These are phyloP conservation scores for Sicyos baderoa DNA, from an alignment of 306 rosid species.

Conservation along the genomic window DNA sequence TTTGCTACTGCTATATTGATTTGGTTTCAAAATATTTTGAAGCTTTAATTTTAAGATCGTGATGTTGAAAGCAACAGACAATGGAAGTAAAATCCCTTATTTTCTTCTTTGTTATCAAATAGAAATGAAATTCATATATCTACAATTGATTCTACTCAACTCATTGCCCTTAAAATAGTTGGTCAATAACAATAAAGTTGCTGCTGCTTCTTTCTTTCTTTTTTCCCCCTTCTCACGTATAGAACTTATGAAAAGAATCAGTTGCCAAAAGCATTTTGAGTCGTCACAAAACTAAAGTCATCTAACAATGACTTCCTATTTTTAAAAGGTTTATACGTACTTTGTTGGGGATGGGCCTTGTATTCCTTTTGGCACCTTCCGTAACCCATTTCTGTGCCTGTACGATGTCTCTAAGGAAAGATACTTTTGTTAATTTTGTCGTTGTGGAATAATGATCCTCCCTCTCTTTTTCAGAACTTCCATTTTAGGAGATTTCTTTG, in stretches of 20 bases:
- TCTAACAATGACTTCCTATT: not conserved
- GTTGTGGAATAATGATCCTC: not conserved
- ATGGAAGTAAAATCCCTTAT: not conserved
- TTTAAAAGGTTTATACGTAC: not conserved
- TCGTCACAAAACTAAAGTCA: not conserved
- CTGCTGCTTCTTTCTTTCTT: not conserved
- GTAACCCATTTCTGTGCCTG: not conserved
- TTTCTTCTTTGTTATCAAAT: not conserved
- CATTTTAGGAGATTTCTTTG: not conserved
- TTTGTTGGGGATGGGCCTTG: not conserved
- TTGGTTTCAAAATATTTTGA: not conserved
- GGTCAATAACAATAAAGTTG: not conserved
- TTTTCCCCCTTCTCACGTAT: not conserved
- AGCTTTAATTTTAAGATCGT: not conserved
- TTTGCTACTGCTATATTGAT: not conserved
- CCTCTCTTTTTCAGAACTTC: slow-evolving; percentile 5
- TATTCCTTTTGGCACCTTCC: slow-evolving; percentile 2
- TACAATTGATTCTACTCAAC: not conserved
- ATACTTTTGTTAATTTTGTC: not conserved
- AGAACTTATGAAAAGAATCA: not conserved
- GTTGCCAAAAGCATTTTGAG: not conserved
- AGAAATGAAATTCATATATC: not conserved
- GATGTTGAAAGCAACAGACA: not conserved
- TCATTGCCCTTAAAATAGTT: not conserved
- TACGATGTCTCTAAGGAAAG: not conserved